phyloP scores from a whole-genome alignment of 768 basidiomycete genomes.

The Hortiboletus campestris region DNA sequence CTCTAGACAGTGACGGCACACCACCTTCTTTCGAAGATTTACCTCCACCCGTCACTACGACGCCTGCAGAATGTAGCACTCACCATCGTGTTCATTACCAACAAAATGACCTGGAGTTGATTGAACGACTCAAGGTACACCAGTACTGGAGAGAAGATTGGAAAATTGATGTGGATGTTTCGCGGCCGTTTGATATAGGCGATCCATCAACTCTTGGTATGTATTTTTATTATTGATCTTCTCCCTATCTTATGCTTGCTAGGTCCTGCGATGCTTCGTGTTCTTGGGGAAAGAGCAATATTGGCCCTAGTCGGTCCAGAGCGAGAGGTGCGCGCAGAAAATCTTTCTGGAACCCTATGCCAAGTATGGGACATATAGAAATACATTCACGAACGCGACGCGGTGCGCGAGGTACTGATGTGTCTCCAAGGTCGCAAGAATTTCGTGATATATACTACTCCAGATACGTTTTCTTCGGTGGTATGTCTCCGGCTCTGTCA shows the following conservation, averaged over 20 bases:
- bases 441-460: slow-evolving; percentile 44
- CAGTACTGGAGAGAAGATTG: slow-evolving; percentile 80
- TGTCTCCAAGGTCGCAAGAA: slow-evolving; percentile 71
- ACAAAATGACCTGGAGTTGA: slow-evolving; percentile 41
- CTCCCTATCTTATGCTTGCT: background rate
- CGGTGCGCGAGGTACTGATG: slow-evolving; percentile 75
- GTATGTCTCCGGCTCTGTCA: slow-evolving; percentile 14
- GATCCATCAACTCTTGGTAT: slow-evolving; percentile 73
- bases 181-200: slow-evolving; percentile 55
- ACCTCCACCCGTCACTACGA: slow-evolving; percentile 3
- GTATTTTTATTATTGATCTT: slow-evolving; percentile 1
- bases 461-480: slow-evolving; percentile 34
- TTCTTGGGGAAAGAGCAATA: slow-evolving; percentile 37
- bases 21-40: slow-evolving; percentile 12
- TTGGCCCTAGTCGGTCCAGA: slow-evolving; percentile 40
- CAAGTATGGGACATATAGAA: slow-evolving; percentile 36
- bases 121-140: slow-evolving; percentile 59
- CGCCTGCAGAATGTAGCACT: background rate
- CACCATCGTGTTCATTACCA: slow-evolving; percentile 1
- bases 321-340: slow-evolving; percentile 37
- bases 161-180: slow-evolving; percentile 45
- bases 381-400: slow-evolving; percentile 73
- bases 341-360: background rate
- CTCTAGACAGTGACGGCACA: slow-evolving; percentile 18
- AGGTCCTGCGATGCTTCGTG: slow-evolving; percentile 48